Evolutionary conservation across 176 grass and related monocot genomes (phyloP).

Genomic region (Oryza rufipogon): DNA sequence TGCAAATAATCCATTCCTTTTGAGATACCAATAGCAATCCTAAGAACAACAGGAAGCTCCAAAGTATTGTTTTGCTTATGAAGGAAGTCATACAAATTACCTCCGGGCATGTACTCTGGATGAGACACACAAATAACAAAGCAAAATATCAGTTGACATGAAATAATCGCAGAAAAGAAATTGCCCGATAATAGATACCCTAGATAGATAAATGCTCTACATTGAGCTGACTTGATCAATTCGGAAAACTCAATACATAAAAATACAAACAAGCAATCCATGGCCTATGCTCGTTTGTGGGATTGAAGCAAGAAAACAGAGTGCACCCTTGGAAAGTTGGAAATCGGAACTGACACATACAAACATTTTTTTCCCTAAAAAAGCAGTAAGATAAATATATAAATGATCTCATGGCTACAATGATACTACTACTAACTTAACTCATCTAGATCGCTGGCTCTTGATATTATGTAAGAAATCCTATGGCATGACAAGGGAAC

Average conservation of each 20-base stretch:
- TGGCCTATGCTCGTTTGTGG: not conserved
- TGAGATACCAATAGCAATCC: constrained; percentile 79
- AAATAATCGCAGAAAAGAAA: not conserved
- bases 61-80: constrained; percentile 68
- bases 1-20: constrained; percentile 97
- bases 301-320: not conserved
- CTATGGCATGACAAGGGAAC: not conserved
- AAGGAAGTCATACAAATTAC: constrained; percentile 94
- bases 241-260: not conserved
- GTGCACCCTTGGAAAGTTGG: not conserved
- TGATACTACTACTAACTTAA: not conserved
- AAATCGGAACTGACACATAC: not conserved
- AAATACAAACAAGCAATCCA: not conserved
- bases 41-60: constrained; percentile 69
- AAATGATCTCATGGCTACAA: constrained; percentile 20
- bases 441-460: not conserved
- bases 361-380: not conserved
- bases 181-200: constrained; percentile 3
- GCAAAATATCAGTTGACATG: not conserved
- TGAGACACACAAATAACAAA: constrained; percentile 35
- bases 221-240: not conserved
- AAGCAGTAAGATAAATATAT: not conserved
- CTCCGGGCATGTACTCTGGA: constrained; percentile 86
- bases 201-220: constrained; percentile 6
- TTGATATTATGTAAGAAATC: not conserved